phyloP scores from a whole-genome alignment of 768 basidiomycete species.

The Hebeloma cylindrosporum region DNA sequence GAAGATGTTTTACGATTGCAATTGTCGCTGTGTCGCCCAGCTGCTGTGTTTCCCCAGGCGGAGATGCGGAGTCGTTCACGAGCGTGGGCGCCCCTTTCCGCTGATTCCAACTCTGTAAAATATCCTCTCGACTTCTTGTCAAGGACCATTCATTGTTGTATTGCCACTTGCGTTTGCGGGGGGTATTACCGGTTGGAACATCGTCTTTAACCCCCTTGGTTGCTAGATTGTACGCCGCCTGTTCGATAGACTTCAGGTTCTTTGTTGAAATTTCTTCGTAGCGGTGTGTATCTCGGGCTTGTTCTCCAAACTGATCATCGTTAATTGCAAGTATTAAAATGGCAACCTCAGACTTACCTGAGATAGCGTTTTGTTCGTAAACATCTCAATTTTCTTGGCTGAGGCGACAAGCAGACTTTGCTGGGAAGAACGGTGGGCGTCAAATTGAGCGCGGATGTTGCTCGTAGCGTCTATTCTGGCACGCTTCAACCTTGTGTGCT shows the following conservation, averaged over 20 bases:
- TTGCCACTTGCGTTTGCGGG: conserved; percentile 72
- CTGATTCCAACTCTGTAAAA: conserved; percentile 52
- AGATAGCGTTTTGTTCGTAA: conserved; percentile 39
- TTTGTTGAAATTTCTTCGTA: conserved; percentile 44
- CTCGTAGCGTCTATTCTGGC: conserved; percentile 63
- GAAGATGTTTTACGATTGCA: not conserved
- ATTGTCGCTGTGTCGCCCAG: conserved; percentile 14
- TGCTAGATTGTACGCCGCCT: conserved; percentile 49
- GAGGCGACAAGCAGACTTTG: conserved; percentile 52
- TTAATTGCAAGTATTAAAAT: not conserved
- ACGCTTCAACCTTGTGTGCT: conserved; percentile 61
- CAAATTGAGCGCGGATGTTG: conserved; percentile 46
- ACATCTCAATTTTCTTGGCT: conserved; percentile 47
- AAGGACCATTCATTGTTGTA: conserved; percentile 72
- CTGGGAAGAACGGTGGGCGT: conserved; percentile 51
- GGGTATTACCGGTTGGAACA: conserved; percentile 68
- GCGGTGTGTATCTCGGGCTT: conserved; percentile 11
- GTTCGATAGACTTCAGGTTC: conserved; percentile 49
- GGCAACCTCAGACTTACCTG: conserved; percentile 43
- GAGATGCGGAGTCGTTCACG: not conserved
- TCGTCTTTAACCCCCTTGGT: conserved; percentile 66
- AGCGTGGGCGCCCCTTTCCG: conserved; percentile 24
- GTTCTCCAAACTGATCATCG: conserved; percentile 32
- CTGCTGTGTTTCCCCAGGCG: not conserved
- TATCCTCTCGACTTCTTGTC: conserved; percentile 59